phyloP scores from a whole-genome alignment of 208 protist species.

The Acanthamoeba lenticulata region DNA sequence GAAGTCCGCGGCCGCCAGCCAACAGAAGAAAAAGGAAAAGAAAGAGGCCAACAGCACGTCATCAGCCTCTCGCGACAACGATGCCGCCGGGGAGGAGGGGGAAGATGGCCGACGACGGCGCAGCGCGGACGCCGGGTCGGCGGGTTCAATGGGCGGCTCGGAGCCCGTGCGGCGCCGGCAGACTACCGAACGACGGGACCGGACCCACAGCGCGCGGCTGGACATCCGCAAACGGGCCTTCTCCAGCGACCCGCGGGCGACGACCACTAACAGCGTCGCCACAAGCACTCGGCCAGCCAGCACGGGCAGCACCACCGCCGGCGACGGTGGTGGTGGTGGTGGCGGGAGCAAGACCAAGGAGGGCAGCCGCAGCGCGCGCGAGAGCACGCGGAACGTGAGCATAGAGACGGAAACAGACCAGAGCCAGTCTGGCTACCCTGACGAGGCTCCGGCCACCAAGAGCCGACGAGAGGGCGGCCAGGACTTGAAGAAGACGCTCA shows the following conservation, averaged over 20 bases:
- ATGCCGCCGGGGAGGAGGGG: not conserved
- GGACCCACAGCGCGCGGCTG: not conserved
- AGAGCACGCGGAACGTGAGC: too few species aligned
- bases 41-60: not conserved
- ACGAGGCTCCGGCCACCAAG: too few species aligned
- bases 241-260: not conserved
- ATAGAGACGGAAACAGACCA: too few species aligned
- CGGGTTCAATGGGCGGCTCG: not conserved
- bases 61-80: too few species aligned
- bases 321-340: not conserved
- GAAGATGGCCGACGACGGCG: not conserved
- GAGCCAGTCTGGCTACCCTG: too few species aligned
- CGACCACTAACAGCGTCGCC: too few species aligned
- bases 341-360: too few species aligned
- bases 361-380: not conserved
- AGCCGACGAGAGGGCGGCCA: not conserved
- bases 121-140: not conserved
- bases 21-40: not conserved
- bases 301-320: too few species aligned
- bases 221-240: not conserved
- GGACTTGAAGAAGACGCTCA: conserved; percentile 44
- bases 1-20: not conserved
- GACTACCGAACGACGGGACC: not conserved
- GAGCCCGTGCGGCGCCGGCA: not conserved
- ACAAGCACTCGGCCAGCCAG: not conserved